Evolutionary conservation across 1,284 basidiomycete genomes (phyloP).

Genomic region (Cutaneotrichosporon mucoides): DNA sequence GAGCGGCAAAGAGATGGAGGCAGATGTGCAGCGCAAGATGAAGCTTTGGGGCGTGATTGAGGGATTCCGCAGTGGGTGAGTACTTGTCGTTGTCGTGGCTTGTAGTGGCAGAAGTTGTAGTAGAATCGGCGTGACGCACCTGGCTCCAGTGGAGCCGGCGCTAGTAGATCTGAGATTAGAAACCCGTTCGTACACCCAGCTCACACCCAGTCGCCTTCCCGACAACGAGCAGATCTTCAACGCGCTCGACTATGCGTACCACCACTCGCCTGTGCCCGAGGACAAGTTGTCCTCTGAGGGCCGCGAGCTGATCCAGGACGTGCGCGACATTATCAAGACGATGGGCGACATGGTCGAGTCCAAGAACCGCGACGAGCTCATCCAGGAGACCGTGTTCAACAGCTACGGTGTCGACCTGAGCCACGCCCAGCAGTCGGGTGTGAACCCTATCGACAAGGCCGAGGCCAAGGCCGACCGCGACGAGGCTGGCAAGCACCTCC

Average conservation of each 20-base stretch:
- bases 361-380: slow-evolving; percentile 84
- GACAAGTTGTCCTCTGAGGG: slow-evolving; percentile 70
- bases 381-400: slow-evolving; percentile 76
- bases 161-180: not conserved
- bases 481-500: slow-evolving; percentile 72
- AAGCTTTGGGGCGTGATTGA: slow-evolving; percentile 69
- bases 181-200: too few species aligned
- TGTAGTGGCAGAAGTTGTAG: not conserved
- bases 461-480: slow-evolving; percentile 59
- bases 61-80: slow-evolving; percentile 66
- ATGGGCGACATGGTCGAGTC: slow-evolving; percentile 61
- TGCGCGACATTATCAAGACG: slow-evolving; percentile 52
- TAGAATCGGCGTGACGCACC: too few species aligned
- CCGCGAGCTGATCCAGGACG: slow-evolving; percentile 67
- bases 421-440: slow-evolving; percentile 6
- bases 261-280: slow-evolving; percentile 64
- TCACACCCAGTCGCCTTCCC: slow-evolving; percentile 58
- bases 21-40: slow-evolving; percentile 50
- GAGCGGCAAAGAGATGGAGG: slow-evolving; percentile 42
- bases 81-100: not conserved
- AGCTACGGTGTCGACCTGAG: slow-evolving; percentile 33
- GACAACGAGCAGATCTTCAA: slow-evolving; percentile 74
- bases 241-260: slow-evolving; percentile 63
- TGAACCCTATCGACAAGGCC: slow-evolving; percentile 35
- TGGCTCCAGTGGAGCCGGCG: too few species aligned